These are phyloP conservation scores for Bipolaris bicolor DNA, from an alignment of 2,329 filamentous ascomycete genomes.

Conservation along the genomic window DNA sequence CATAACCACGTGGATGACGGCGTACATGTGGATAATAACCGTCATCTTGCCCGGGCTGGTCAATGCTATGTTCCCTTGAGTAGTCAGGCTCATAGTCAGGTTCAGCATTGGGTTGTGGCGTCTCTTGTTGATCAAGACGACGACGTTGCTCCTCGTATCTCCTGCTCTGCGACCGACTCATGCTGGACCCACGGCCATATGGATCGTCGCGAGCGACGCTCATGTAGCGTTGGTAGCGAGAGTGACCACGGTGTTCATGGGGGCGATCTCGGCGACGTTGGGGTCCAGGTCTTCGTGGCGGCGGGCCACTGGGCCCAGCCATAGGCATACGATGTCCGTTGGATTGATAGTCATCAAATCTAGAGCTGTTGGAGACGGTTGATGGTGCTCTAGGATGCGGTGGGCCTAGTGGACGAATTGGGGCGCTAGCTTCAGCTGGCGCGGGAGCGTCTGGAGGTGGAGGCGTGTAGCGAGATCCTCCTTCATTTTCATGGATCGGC, in stretches of 20 bases:
- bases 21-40: conserved; percentile 28
- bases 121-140: conserved; percentile 46
- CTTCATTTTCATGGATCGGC: conserved; percentile 32
- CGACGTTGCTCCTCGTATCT: conserved; percentile 47
- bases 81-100: conserved; percentile 35
- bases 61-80: conserved; percentile 43
- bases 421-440: conserved; percentile 24
- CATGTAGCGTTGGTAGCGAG: conserved; percentile 47
- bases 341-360: conserved; percentile 35
- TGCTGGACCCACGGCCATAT: conserved; percentile 43
- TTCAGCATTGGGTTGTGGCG: conserved; percentile 41
- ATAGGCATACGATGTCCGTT: conserved; percentile 36
- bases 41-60: conserved; percentile 38
- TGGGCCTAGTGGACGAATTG: conserved; percentile 23
- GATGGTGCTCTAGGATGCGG: conserved; percentile 35
- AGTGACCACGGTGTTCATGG: conserved; percentile 41
- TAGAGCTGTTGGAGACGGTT: conserved; percentile 43
- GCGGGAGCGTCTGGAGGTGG: conserved; percentile 28
- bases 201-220: conserved; percentile 45
- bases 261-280: conserved; percentile 42
- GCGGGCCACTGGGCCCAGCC: conserved; percentile 30
- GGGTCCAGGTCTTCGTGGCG: conserved; percentile 33
- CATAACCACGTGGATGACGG: conserved; percentile 37
- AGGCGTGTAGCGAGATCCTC: conserved; percentile 40
- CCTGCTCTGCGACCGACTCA: conserved; percentile 44